Evolutionary conservation across 805 yeast species (phyloP), one percentile per base, ranked within the genome.

Genomic region (Candida odintsovae): DNA sequence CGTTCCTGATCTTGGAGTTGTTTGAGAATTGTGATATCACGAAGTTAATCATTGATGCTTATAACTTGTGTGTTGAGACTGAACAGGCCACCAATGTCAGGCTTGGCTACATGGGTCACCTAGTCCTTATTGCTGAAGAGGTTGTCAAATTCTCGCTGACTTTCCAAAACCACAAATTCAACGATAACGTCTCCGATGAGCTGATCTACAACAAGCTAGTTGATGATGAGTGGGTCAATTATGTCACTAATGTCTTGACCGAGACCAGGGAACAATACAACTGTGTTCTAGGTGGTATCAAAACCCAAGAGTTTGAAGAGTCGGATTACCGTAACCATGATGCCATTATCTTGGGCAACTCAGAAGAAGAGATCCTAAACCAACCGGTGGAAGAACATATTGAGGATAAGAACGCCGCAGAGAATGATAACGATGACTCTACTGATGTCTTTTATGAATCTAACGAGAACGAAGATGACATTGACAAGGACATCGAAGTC

Each of bases 71-170:
- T 54, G 68, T 71, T 29, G 78, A 76, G 47, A 75, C 80, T 51
- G 90, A 89, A 61, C 75, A 73, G 51, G 70, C 66, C 42, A 74
- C 75, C 4, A 80, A 80, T 15, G 76, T 88, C 13, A 72, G 97
- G 46, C 78, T 94, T 20, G 99, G 99, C 0, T 94, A 92, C 63
- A 90, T 92, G 90, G 99, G 99, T 22, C 99, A 94, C 63, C 67
- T 94, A 50, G 89, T 95, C 4, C 71, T 94, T 37, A 88, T 94
- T 44, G 90, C 97, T 40, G 99, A 94, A 64, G 99, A 94, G 64
- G 94, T 94, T 41, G 97, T 90, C 40, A 94, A 94, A 65, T 94
- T 94, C 61, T 64, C 72, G 6, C 68, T 71, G 5, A 72, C 46
- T 33, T 61, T 59, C 47, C 64, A 60, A 40, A 52, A 42, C 28